phyloP scores from a whole-genome alignment of 2,329 filamentous ascomycete species.

The Juglanconis juglandina region DNA sequence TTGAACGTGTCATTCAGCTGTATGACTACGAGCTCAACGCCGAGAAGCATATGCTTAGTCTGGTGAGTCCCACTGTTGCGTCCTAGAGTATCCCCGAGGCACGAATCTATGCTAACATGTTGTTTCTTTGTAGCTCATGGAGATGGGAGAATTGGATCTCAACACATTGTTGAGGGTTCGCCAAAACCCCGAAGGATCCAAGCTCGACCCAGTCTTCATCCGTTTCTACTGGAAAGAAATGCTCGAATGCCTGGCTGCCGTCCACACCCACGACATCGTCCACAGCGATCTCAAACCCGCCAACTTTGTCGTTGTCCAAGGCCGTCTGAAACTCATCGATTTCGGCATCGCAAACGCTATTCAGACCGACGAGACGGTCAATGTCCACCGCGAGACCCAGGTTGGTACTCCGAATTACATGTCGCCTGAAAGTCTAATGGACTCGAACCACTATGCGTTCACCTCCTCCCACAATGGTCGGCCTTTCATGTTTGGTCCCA shows the following conservation, averaged over 20 bases:
- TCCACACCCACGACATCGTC: slow-evolving; percentile 88
- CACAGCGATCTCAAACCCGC: slow-evolving; percentile 96
- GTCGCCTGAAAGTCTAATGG: slow-evolving; percentile 90
- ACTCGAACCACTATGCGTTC: slow-evolving; percentile 61
- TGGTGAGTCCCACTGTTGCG: slow-evolving; percentile 53
- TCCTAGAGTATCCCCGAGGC: neutral
- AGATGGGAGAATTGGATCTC: slow-evolving; percentile 92
- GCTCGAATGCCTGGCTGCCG: slow-evolving; percentile 88
- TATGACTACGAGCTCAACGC: slow-evolving; percentile 93
- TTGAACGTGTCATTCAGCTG: slow-evolving; percentile 85
- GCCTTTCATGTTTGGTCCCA: slow-evolving; percentile 26
- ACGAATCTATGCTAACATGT: neutral
- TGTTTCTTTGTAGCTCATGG: slow-evolving; percentile 69
- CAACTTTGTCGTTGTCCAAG: slow-evolving; percentile 91
- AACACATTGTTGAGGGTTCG: slow-evolving; percentile 77
- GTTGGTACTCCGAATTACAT: slow-evolving; percentile 98
- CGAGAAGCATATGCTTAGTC: slow-evolving; percentile 80
- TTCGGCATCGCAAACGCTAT: slow-evolving; percentile 99
- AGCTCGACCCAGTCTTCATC: slow-evolving; percentile 84
- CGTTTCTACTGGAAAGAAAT: slow-evolving; percentile 99
- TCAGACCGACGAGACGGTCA: slow-evolving; percentile 90
- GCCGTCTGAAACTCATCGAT: slow-evolving; percentile 91
- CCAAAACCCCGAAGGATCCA: slow-evolving; percentile 67
- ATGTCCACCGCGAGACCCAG: slow-evolving; percentile 93
- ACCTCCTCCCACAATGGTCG: slow-evolving; percentile 38